phyloP scores from a whole-genome alignment of 176 grass and related monocot species.

The Aegilops speltoides region DNA sequence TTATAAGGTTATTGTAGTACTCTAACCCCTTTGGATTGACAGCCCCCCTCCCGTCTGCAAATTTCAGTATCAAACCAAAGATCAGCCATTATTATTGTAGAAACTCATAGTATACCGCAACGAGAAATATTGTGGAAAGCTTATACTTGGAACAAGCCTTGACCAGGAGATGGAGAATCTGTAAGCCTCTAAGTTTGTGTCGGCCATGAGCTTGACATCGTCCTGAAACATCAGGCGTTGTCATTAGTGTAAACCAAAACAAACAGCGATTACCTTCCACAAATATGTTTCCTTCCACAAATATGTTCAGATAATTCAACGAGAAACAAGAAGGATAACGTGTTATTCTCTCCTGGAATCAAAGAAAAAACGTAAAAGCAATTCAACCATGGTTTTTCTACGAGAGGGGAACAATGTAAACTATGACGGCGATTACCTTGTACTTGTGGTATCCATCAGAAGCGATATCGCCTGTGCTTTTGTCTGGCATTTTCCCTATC shows the following conservation, averaged over 20 bases:
- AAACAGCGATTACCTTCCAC: not conserved
- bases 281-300: not conserved
- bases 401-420: not conserved
- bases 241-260: not conserved
- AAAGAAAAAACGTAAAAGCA: not conserved
- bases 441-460: constrained; percentile 29
- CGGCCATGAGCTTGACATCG: constrained; percentile 56
- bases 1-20: constrained; percentile 64
- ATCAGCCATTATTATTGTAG: not conserved
- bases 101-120: not conserved
- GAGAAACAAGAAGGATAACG: not conserved
- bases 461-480: not conserved
- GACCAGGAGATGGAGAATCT: constrained; percentile 77
- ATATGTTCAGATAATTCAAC: not conserved
- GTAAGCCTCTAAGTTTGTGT: constrained; percentile 60
- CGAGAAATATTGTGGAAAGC: not conserved
- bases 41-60: constrained; percentile 57
- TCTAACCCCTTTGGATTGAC: constrained; percentile 59
- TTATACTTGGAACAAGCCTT: constrained; percentile 64
- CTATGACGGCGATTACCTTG: not conserved
- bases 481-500: not conserved
- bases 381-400: no score
- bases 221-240: constrained; percentile 32
- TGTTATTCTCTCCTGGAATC: not conserved
- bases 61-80: not conserved